Evolutionary conservation across 768 basidiomycete species (phyloP).

Genomic region (Holtermannia corniformis): DNA sequence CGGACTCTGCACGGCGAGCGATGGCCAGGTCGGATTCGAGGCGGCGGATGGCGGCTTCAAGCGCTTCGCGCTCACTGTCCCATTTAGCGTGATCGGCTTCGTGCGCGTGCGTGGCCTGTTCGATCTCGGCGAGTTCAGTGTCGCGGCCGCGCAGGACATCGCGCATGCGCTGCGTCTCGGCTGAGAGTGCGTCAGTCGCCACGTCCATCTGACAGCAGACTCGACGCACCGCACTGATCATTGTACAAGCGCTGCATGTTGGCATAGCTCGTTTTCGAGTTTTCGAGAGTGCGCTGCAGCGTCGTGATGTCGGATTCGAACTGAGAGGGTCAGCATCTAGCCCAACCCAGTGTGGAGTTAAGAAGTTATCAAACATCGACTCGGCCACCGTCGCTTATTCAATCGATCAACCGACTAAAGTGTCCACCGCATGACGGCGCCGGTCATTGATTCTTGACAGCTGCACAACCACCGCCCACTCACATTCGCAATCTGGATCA

Average conservation of each 20-base stretch:
- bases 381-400: background rate
- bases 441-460: no score
- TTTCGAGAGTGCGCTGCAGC: conserved; percentile 63
- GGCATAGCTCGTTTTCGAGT: conserved; percentile 60
- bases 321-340: conserved; percentile 5
- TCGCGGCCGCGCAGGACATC: conserved; percentile 65
- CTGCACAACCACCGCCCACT: conserved; percentile 4
- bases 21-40: conserved; percentile 64
- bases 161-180: conserved; percentile 68
- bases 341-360: background rate
- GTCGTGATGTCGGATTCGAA: conserved; percentile 69
- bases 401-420: background rate
- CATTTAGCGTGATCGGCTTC: conserved; percentile 54
- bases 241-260: conserved; percentile 78
- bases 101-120: conserved; percentile 54
- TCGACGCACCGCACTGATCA: conserved; percentile 66
- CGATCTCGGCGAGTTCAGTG: conserved; percentile 56
- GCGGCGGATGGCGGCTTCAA: conserved; percentile 59
- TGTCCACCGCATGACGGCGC: no score
- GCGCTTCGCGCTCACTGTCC: conserved; percentile 56
- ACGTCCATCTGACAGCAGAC: no score
- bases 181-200: conserved; percentile 41
- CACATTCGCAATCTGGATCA: conserved; percentile 23
- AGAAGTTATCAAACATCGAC: background rate
- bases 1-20: conserved; percentile 61